phyloP scores from a whole-genome alignment of 257 asterid genomes.

The Solanum pennellii region DNA sequence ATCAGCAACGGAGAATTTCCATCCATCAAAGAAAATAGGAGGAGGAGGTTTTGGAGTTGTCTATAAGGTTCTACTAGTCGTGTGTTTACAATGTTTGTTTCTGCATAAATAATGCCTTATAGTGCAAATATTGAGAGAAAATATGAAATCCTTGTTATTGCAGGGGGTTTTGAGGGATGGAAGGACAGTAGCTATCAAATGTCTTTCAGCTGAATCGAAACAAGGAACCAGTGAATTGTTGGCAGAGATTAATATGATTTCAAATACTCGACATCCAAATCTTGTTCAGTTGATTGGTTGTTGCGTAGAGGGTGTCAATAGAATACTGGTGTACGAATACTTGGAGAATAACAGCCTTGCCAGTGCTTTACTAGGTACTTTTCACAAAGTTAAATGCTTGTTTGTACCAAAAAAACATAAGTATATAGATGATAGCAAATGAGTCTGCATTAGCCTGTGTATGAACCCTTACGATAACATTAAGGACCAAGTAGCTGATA shows the following conservation, averaged over 20 bases:
- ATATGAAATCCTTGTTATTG: neutral
- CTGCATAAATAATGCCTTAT: neutral
- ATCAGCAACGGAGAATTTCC: constrained; percentile 61
- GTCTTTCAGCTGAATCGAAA: constrained; percentile 66
- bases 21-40: constrained; percentile 64
- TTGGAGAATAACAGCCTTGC: constrained; percentile 82
- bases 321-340: constrained; percentile 68
- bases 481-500: neutral
- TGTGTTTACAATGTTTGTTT: neutral
- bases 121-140: neutral
- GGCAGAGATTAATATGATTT: constrained; percentile 60
- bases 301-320: constrained; percentile 45
- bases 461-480: neutral
- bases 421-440: neutral
- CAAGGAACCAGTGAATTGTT: constrained; percentile 74
- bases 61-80: constrained; percentile 24
- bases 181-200: constrained; percentile 61
- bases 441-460: neutral
- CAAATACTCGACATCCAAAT: constrained; percentile 51
- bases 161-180: constrained; percentile 82
- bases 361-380: constrained; percentile 54
- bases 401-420: neutral
- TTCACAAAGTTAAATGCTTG: neutral
- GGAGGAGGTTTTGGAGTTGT: constrained; percentile 83
- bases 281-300: constrained; percentile 20